Evolutionary conservation across 371 early-diverging fungal species (phyloP).

Genomic region (Mortierella sp.): DNA sequence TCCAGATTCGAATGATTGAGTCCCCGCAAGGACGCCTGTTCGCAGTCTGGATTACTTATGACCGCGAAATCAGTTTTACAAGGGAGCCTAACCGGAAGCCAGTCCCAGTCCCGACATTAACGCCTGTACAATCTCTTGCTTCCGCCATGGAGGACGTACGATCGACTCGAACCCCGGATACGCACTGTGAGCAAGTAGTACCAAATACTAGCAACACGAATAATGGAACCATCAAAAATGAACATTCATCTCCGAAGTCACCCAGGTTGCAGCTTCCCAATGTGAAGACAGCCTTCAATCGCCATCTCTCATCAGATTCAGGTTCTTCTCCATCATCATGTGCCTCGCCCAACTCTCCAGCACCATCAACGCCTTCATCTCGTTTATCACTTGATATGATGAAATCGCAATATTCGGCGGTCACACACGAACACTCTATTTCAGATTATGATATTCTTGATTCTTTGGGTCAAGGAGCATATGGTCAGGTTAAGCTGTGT

Average conservation of each 20-base stretch:
- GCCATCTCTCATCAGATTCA: slow-evolving; percentile 35
- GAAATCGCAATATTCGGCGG: slow-evolving; percentile 58
- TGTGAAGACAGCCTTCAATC: slow-evolving; percentile 45
- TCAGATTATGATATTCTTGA: slow-evolving; percentile 73
- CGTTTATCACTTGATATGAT: slow-evolving; percentile 40
- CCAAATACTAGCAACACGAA: slow-evolving; percentile 20
- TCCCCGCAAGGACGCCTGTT: slow-evolving; percentile 65
- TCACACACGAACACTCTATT: slow-evolving; percentile 61
- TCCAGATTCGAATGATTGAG: slow-evolving; percentile 71
- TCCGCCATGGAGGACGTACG: slow-evolving; percentile 32
- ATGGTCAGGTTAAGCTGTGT: slow-evolving; percentile 72
- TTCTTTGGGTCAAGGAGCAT: slow-evolving; percentile 79
- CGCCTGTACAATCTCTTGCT: slow-evolving; percentile 12
- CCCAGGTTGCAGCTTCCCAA: slow-evolving; percentile 30
- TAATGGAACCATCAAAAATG: not conserved
- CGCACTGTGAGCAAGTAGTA: slow-evolving; percentile 32
- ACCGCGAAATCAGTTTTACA: slow-evolving; percentile 69
- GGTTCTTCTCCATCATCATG: slow-evolving; percentile 35
- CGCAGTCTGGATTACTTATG: slow-evolving; percentile 80
- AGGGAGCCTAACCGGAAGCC: slow-evolving; percentile 43
- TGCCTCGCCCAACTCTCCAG: slow-evolving; percentile 43
- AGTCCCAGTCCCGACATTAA: slow-evolving; percentile 1
- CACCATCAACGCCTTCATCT: slow-evolving; percentile 42
- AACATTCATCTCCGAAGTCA: slow-evolving; percentile 16
- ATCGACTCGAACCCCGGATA: slow-evolving; percentile 12